phyloP scores from a whole-genome alignment of 768 basidiomycete genomes.

The Panaeolus cyanescens region DNA sequence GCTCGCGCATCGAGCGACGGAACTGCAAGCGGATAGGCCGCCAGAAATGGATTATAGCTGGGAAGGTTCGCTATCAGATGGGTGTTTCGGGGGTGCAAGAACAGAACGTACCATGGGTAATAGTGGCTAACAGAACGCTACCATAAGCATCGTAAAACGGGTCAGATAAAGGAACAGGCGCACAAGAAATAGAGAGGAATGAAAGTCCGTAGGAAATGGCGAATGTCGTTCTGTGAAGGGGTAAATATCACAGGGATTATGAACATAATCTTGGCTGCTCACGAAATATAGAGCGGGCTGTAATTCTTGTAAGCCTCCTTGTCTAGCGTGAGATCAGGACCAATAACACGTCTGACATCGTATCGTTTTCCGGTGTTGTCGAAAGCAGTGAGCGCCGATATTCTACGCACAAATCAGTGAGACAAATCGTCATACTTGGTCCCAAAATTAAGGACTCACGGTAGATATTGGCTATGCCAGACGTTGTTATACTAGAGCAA shows the following conservation, averaged over 20 bases:
- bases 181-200: constrained; percentile 65
- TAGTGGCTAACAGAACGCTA: constrained; percentile 36
- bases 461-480: constrained; percentile 60
- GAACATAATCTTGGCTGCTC: constrained; percentile 14
- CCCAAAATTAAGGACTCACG: constrained; percentile 35
- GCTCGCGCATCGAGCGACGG: constrained; percentile 50
- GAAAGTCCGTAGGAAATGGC: constrained; percentile 58
- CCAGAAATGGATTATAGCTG: constrained; percentile 55
- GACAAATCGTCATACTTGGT: neutral
- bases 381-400: constrained; percentile 53
- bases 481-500: constrained; percentile 47
- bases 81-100: neutral
- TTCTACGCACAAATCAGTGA: constrained; percentile 17
- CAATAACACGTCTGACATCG: constrained; percentile 44
- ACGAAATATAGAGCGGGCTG: constrained; percentile 50
- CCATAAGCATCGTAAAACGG: neutral
- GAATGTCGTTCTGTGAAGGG: constrained; percentile 46
- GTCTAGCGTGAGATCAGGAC: constrained; percentile 39
- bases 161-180: constrained; percentile 2
- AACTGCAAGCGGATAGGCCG: constrained; percentile 58
- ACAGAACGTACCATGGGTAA: constrained; percentile 39
- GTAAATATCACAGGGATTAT: neutral
- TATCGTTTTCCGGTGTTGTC: constrained; percentile 58
- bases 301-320: constrained; percentile 46
- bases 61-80: neutral